Conservation (phyloP, 441 rosid species). For the Adansonia grandidieri region DNA sequence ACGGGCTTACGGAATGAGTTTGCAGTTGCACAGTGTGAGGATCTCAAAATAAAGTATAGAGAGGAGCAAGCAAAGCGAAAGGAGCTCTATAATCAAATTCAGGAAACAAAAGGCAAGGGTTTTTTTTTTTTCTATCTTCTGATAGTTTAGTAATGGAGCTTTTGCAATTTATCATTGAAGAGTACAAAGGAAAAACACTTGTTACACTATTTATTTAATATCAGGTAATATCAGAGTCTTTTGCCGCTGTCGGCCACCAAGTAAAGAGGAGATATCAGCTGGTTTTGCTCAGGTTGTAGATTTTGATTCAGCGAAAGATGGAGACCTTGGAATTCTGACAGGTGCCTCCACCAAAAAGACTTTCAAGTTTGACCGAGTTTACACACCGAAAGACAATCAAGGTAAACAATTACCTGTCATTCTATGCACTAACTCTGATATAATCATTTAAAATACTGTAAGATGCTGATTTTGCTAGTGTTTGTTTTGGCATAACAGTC, state of each 20-base stretch:
- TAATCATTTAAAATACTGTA: not conserved
- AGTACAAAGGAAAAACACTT: not conserved
- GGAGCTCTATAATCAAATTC: conserved; percentile 82
- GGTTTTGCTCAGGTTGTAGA: conserved; percentile 60
- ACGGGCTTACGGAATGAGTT: conserved; percentile 30
- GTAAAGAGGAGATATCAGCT: conserved; percentile 57
- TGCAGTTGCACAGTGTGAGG: conserved; percentile 86
- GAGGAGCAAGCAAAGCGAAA: conserved; percentile 85
- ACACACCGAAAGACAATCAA: conserved; percentile 77
- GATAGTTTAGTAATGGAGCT: too few species aligned
- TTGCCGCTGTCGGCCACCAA: conserved; percentile 86
- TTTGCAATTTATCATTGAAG: conserved; percentile 18
- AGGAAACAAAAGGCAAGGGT: conserved; percentile 73
- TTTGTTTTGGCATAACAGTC: conserved; percentile 45
- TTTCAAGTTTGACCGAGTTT: conserved; percentile 81
- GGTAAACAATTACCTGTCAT: conserved; percentile 43
- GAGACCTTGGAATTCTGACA: conserved; percentile 70
- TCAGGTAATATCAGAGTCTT: conserved; percentile 92
- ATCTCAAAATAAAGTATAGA: conserved; percentile 69
- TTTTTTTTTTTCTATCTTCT: too few species aligned
- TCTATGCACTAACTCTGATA: not conserved
- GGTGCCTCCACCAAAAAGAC: conserved; percentile 60
- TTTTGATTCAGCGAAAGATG: conserved; percentile 78
- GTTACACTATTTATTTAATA: conserved; percentile 18
- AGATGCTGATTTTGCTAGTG: conserved; percentile 7